These are phyloP conservation scores for Trichoderma semiorbis DNA, from an alignment of 2,329 filamentous ascomycete species.

Conservation along the genomic window DNA sequence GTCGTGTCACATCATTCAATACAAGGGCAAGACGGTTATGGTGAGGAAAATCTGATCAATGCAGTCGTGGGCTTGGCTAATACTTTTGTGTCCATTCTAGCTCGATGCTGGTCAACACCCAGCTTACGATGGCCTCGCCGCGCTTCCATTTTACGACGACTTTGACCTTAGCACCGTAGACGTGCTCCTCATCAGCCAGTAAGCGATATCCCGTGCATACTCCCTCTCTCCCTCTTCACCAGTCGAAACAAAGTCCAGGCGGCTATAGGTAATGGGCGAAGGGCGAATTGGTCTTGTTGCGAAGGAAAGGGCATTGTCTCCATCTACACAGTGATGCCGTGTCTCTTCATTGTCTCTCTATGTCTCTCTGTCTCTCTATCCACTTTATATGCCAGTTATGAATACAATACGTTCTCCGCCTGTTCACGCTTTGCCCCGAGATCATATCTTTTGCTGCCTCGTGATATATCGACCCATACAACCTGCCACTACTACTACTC, in stretches of 20 bases:
- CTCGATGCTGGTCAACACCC: slow-evolving; percentile 97
- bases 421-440: slow-evolving; percentile 4
- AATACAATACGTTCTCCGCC: slow-evolving; percentile 37
- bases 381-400: slow-evolving; percentile 34
- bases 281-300: slow-evolving; percentile 26
- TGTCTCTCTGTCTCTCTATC: slow-evolving; percentile 22
- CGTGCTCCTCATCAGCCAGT: slow-evolving; percentile 97
- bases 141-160: slow-evolving; percentile 95
- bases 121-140: slow-evolving; percentile 89
- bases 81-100: slow-evolving; percentile 40
- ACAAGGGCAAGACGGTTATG: slow-evolving; percentile 99
- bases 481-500: not conserved
- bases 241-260: slow-evolving; percentile 2
- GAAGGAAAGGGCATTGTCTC: slow-evolving; percentile 14
- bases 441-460: slow-evolving; percentile 5
- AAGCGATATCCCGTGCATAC: slow-evolving; percentile 47
- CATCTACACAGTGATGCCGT: slow-evolving; percentile 17
- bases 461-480: slow-evolving; percentile 18
- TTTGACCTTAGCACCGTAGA: slow-evolving; percentile 97
- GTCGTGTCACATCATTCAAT: slow-evolving; percentile 96
- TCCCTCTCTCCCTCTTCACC: not conserved
- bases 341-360: slow-evolving; percentile 15
- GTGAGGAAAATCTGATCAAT: slow-evolving; percentile 45
- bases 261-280: slow-evolving; percentile 21
- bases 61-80: not conserved